Base-by-base conservation (phyloP, 2,329 filamentous ascomycete species). In the Penicillium freii region DNA sequence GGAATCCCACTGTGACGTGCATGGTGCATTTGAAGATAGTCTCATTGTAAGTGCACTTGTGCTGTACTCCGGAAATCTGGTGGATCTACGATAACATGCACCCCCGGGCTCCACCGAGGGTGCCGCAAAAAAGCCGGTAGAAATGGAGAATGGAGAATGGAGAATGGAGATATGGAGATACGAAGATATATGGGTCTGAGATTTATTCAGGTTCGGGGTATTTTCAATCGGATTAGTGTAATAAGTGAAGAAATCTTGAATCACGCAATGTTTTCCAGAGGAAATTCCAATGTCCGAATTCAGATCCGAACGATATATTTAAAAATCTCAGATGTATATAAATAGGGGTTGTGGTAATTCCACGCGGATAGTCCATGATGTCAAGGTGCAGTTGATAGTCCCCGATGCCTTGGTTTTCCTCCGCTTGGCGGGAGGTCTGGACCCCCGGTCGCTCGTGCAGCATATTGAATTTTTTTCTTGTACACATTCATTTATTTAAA, bases 311-410 rank as follows among this genome's bases (percentile, higher is more conserved):
- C 43, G 13, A 38, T 39, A 48, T 23, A 5, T 9, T 4, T 21
- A 19, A 11, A 21, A 15, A 23, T 23, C 23, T 17, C 23, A 5
- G 5, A 42, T 23, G 29, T 11, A 21, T 23, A n/a, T n/a, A 38
- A 19, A n/a, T 19, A 38, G 4, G 15, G 21, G 45, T 17, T 11
- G 51, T 58, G 57, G 51, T 60, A 62, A 53, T 62, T 57, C 57
- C 60, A 64, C 61, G 56, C 38, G 0, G 11, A 33, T 31, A 59
- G 27, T 62, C 42, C 13, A 63, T 67, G 63, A 67, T 57, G 65
- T 67, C 65, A 67, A 39, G 38, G 53, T 57, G 57, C 62, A 58
- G 36, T 56, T 59, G 62, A 62, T 61, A 62, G 62, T 56, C 62
- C 34, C 38, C 25, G 23, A 56, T 34, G 59, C 62, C 65, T 65